Conservation (phyloP, 371 early-diverging fungal genomes). For the Apophysomyces elegans region DNA sequence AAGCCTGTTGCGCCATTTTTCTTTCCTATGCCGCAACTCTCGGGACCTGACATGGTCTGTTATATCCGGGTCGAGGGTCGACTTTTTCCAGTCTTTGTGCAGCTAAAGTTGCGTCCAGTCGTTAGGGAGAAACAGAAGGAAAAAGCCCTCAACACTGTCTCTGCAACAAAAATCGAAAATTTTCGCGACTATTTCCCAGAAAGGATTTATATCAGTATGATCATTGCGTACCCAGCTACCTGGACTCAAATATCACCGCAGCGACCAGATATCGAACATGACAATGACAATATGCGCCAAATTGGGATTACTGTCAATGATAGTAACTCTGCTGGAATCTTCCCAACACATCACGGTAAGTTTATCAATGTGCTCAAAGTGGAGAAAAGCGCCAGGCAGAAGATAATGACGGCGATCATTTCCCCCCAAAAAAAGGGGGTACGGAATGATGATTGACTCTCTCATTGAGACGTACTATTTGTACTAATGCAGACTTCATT, state of each 20-base stretch:
- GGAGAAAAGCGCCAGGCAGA: background rate
- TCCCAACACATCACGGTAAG: background rate
- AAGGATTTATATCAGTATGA: background rate
- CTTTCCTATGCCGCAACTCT: background rate
- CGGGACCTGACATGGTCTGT: conserved; percentile 1
- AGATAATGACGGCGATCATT: background rate
- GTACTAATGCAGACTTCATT: background rate
- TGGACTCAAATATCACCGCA: background rate
- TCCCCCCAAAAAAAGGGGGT: background rate
- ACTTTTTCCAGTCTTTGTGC: background rate
- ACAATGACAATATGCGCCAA: background rate
- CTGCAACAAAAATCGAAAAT: background rate
- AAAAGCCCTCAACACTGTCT: background rate
- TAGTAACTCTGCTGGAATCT: background rate
- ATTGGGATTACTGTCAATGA: background rate
- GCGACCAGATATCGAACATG: background rate
- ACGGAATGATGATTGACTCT: background rate
- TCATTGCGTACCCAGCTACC: background rate
- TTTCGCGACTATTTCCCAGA: background rate
- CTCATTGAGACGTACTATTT: background rate
- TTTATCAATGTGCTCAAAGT: background rate
- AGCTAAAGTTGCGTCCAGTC: background rate
- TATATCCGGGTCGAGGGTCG: background rate
- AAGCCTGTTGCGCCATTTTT: background rate
- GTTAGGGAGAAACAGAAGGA: background rate